Base-by-base conservation (phyloP, 306 rosid species). In the Lablab purpureus region DNA sequence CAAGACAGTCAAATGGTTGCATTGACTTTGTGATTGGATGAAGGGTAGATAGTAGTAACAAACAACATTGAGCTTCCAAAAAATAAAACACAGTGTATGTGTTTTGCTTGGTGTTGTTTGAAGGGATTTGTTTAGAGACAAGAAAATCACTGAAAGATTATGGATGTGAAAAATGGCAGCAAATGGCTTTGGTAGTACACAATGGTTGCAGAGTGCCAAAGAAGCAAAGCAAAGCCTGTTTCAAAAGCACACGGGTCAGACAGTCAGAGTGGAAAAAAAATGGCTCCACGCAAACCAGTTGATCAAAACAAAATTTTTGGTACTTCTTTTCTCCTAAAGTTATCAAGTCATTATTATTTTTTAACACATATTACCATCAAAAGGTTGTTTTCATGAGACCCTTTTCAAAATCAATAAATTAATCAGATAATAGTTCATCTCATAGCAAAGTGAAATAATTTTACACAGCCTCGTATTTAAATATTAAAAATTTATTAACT, bases 21-120 rank as follows among this genome's bases (percentile, higher is more conserved):
- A 84, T 85, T 91, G 96, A 89, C 98, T 87, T 81, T 50, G 63
- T 46, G 28, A 64, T 73, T 60, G 80, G n/a, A 41, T 43, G 34
- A 51, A 76, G 77, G 23, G 84, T 41, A 73, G 49, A 67, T 1
- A 41, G 14, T 10, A 34, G 81, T 7, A 77, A 17, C 67, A 65
- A 77, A 17, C 71, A 65, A 64, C 21, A n/a, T 77, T 67, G 84
- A 68, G 79, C 55, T 76, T 82, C 72, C 83, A 87, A 62, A 83
- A 79, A 81, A 81, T 25, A 25, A 64, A 28, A 62, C 45, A 64
- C 34, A 15, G 62, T 15, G 69, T 41, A 52, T 10, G 70, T 43
- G 22, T 21, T 11, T n/a, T 32, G 22, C 41, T 32, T 18, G n/a
- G 47, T 11, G 76, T 80, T 74, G 74, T 52, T 77, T 74, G 64